These are phyloP conservation scores for Ustulina deusta DNA, from an alignment of 2,329 filamentous ascomycete genomes.

Conservation along the genomic window DNA sequence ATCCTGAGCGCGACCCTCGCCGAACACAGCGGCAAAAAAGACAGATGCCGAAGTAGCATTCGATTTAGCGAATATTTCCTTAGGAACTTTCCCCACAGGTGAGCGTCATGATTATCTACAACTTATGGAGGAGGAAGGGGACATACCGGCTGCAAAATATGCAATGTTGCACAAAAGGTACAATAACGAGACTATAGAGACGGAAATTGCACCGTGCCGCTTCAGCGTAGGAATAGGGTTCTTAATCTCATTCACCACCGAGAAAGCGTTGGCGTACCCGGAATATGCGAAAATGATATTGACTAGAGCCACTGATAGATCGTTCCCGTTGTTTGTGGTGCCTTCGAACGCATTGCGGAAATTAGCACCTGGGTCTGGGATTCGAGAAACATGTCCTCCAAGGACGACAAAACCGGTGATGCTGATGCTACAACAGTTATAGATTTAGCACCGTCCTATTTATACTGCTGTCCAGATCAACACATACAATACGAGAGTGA, in stretches of 20 bases:
- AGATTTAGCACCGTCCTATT: constrained; percentile 5
- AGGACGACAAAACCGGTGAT: constrained; percentile 73
- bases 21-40: constrained; percentile 71
- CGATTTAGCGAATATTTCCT: constrained; percentile 62
- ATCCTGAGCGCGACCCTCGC: constrained; percentile 58
- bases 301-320: constrained; percentile 69
- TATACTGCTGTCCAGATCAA: neutral
- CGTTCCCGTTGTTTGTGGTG: constrained; percentile 56
- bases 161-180: constrained; percentile 71
- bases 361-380: constrained; percentile 64
- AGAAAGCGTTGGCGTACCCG: constrained; percentile 70
- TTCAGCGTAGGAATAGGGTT: constrained; percentile 69
- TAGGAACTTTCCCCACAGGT: constrained; percentile 55
- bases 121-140: neutral
- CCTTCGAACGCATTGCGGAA: constrained; percentile 68
- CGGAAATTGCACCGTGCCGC: constrained; percentile 61
- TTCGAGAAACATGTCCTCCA: constrained; percentile 62
- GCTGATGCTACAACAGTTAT: constrained; percentile 54
- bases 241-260: constrained; percentile 68
- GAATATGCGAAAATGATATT: constrained; percentile 70
- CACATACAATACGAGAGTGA: constrained; percentile 68
- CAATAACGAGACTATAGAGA: constrained; percentile 63
- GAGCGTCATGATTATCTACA: constrained; percentile 30
- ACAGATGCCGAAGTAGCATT: constrained; percentile 66
- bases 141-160: constrained; percentile 65